Evolutionary conservation across 1,284 basidiomycete genomes (phyloP).

Genomic region (Vanrija sp.): DNA sequence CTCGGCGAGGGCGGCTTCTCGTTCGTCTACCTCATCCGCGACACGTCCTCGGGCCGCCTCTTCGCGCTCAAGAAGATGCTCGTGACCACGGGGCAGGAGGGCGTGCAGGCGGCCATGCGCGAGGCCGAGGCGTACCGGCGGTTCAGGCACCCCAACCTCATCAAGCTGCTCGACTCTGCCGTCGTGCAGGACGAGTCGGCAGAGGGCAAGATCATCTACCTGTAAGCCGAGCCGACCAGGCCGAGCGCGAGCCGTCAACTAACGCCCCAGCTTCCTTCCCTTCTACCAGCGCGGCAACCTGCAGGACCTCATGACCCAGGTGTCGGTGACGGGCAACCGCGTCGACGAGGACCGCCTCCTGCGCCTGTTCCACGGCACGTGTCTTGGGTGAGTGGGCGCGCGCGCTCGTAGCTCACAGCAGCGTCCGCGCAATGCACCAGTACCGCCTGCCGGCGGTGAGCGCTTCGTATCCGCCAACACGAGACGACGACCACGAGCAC

Average conservation of each 20-base stretch:
- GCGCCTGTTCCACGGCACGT: slow-evolving; percentile 85
- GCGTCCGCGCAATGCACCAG: slow-evolving; percentile 85
- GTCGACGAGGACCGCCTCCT: slow-evolving; percentile 87
- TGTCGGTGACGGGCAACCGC: slow-evolving; percentile 74
- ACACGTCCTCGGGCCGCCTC: slow-evolving; percentile 61
- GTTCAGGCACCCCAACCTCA: slow-evolving; percentile 67
- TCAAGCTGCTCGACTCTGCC: slow-evolving; percentile 66
- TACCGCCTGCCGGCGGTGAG: slow-evolving; percentile 54
- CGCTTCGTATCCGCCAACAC: slow-evolving; percentile 26
- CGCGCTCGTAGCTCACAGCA: slow-evolving; percentile 11
- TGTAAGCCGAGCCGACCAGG: slow-evolving; percentile 50
- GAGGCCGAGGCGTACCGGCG: slow-evolving; percentile 87
- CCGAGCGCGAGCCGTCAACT: background rate
- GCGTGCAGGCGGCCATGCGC: slow-evolving; percentile 62
- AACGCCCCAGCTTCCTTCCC: slow-evolving; percentile 31
- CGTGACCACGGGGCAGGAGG: slow-evolving; percentile 65
- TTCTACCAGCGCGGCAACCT: slow-evolving; percentile 66
- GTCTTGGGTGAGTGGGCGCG: slow-evolving; percentile 59
- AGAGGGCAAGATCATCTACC: slow-evolving; percentile 89
- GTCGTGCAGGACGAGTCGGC: slow-evolving; percentile 76
- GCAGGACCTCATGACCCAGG: slow-evolving; percentile 88
- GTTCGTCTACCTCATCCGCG: slow-evolving; percentile 88
- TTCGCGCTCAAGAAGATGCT: slow-evolving; percentile 94
- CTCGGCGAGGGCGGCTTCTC: slow-evolving; percentile 94
- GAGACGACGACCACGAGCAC: slow-evolving; percentile 29